Evolutionary conservation across 2,329 filamentous ascomycete species (phyloP), one percentile per base, ranked within the genome.

Genomic region (Chaetothyriales sp.): DNA sequence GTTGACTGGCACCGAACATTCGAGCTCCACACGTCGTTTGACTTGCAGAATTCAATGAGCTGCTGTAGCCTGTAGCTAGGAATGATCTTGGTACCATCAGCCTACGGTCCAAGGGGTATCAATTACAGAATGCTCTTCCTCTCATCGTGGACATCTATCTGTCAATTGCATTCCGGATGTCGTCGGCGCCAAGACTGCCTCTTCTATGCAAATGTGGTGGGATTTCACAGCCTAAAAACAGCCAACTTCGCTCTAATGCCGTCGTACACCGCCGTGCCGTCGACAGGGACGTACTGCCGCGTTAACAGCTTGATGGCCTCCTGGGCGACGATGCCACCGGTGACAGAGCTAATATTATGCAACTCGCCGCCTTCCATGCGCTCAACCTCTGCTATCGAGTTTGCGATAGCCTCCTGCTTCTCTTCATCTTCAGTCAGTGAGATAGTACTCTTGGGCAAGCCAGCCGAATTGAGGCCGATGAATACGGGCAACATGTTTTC

Each of bases 281-380:
- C 77, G 7, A 82, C 70, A 1, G 80, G 80, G 9, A 81, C 71
- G 62, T 83, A 83, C 66, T 83, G 80, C 61, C 76, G 74, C n/a
- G 80, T 83, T 45, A 75, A 57, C 5, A 81, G 77, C 66, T 98
- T 98, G 71, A 98, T 94, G 56, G 90, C 80, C 70, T 98, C 92
- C 69, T 98, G 94, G n/a, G 90, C 88, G 47, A 94, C 85, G 73
- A 98, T 85, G 2, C 92, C 94, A 28, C 92, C 94, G 1, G 83
- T 85, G 51, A 95, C 71, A 22, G 89, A 83, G 29, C 89, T 85
- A 51, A 94, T 86, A 65, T 95, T 97, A 71, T 98, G 92, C 54
- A 98, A 72, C 67, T 98, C 94, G 50, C 82, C 86, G 25, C 87
- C 86, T 47, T 80, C 82, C 37, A 87, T 85, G 54, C 94, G 81